phyloP scores from a whole-genome alignment of 208 protist species.

The Wallacemonas sp. region DNA sequence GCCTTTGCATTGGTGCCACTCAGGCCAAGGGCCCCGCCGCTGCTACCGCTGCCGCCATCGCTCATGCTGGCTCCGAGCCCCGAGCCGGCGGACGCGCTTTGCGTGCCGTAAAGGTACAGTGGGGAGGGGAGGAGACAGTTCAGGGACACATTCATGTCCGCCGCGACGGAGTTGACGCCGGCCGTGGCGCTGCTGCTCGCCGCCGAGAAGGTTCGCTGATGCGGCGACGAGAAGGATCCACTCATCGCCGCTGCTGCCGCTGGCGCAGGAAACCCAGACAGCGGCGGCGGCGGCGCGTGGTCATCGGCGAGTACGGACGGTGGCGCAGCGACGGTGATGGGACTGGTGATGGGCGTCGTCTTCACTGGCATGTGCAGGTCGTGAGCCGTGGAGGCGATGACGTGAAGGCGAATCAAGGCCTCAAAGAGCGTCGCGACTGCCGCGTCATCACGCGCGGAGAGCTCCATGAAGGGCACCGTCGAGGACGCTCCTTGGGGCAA shows the following conservation, averaged over 20 bases:
- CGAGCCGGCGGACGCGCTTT: background rate
- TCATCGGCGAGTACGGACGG: too few species aligned
- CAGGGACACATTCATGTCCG: background rate
- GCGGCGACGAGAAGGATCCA: too few species aligned
- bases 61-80: background rate
- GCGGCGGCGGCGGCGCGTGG: background rate
- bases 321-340: background rate
- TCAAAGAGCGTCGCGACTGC: constrained; percentile 2
- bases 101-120: background rate
- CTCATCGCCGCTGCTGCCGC: background rate
- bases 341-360: background rate
- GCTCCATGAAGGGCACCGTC: background rate
- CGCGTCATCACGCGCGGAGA: background rate
- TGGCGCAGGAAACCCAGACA: background rate
- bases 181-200: background rate
- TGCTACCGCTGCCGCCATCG: background rate
- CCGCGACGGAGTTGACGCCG: background rate
- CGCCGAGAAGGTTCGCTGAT: constrained; percentile 6
- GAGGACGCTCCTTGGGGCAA: background rate
- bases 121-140: constrained; percentile 5
- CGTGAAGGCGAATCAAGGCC: constrained; percentile 1
- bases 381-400: background rate
- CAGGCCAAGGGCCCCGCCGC: too few species aligned
- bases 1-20: too few species aligned
- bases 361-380: constrained; percentile 6